Percentiles rank a stretch among this genome's conserved stretches.
Evolutionary conservation across 2,329 filamentous ascomycete genomes (phyloP).

Genomic region (Onygenales sp.): DNA sequence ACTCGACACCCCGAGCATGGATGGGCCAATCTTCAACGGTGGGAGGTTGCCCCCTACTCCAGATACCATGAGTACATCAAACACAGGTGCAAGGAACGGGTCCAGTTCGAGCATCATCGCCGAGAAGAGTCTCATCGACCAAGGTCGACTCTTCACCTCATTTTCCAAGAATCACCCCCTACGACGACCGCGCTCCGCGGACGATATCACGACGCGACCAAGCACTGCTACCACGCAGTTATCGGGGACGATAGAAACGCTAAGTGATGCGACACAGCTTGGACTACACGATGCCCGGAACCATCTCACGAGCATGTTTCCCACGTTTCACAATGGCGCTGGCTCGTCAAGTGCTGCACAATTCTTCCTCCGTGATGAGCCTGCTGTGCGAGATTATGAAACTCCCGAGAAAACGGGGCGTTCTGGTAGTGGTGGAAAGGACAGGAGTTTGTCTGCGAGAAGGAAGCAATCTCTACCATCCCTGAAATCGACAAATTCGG

Average conservation of each 20-base stretch:
- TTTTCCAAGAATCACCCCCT: slow-evolving; percentile 15
- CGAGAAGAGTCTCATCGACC: slow-evolving; percentile 18
- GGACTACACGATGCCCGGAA: slow-evolving; percentile 13
- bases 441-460: slow-evolving; percentile 14
- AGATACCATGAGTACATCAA: slow-evolving; percentile 34
- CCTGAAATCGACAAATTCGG: slow-evolving; percentile 11
- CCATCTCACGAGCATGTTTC: slow-evolving; percentile 23
- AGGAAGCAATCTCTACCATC: slow-evolving; percentile 16
- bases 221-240: slow-evolving; percentile 22
- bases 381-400: not conserved
- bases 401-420: not conserved
- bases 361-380: not conserved
- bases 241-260: slow-evolving; percentile 22
- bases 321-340: slow-evolving; percentile 15
- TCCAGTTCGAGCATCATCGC: slow-evolving; percentile 27
- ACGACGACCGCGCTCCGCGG: slow-evolving; percentile 25
- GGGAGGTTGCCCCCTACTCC: slow-evolving; percentile 31
- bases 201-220: slow-evolving; percentile 21
- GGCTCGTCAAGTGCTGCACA: slow-evolving; percentile 8
- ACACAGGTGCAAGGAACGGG: slow-evolving; percentile 20
- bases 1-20: slow-evolving; percentile 18
- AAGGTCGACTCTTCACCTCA: slow-evolving; percentile 4
- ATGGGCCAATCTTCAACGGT: slow-evolving; percentile 23
- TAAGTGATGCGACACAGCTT: slow-evolving; percentile 21
- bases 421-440: slow-evolving; percentile 8